Evolutionary conservation across 306 rosid species (phyloP).

Genomic region (barrel medic (Medicago truncatula)): DNA sequence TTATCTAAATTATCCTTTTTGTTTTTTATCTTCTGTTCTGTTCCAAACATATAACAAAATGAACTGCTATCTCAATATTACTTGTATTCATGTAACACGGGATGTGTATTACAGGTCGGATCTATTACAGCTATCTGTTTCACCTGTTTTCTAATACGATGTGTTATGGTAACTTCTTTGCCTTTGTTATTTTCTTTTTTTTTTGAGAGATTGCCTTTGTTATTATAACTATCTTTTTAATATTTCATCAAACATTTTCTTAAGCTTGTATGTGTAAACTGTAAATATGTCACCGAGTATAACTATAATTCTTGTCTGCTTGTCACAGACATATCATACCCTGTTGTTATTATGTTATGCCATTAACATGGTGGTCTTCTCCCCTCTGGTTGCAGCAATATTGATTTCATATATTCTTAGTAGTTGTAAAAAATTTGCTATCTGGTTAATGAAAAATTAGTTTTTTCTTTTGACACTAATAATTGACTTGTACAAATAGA

Average conservation of each 20-base stretch:
- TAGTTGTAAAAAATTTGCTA: neutral
- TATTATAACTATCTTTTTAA: slow-evolving; percentile 17
- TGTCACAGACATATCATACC: slow-evolving; percentile 30
- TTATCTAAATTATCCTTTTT: slow-evolving; percentile 9
- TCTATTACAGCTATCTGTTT: slow-evolving; percentile 94
- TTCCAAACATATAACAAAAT: slow-evolving; percentile 16
- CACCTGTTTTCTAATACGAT: slow-evolving; percentile 93
- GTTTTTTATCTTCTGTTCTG: slow-evolving; percentile 34
- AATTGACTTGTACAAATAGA: neutral
- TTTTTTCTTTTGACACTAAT: slow-evolving; percentile 7
- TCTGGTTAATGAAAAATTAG: slow-evolving; percentile 4
- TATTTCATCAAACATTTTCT: slow-evolving; percentile 3
- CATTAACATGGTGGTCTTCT: slow-evolving; percentile 21
- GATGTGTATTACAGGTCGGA: slow-evolving; percentile 79
- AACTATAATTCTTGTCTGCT: slow-evolving; percentile 14
- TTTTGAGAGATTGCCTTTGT: slow-evolving; percentile 31
- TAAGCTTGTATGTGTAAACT: slow-evolving; percentile 18
- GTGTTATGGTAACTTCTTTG: slow-evolving; percentile 75
- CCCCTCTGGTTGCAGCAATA: slow-evolving; percentile 31
- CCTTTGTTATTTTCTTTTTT: slow-evolving; percentile 32
- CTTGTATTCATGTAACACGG: slow-evolving; percentile 20
- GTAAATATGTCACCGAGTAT: slow-evolving; percentile 2
- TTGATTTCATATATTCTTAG: neutral
- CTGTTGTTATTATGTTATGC: slow-evolving; percentile 10
- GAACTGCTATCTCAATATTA: slow-evolving; percentile 15